Conservation (phyloP, 2,329 filamentous ascomycete species). For the Penicillium palitans region DNA sequence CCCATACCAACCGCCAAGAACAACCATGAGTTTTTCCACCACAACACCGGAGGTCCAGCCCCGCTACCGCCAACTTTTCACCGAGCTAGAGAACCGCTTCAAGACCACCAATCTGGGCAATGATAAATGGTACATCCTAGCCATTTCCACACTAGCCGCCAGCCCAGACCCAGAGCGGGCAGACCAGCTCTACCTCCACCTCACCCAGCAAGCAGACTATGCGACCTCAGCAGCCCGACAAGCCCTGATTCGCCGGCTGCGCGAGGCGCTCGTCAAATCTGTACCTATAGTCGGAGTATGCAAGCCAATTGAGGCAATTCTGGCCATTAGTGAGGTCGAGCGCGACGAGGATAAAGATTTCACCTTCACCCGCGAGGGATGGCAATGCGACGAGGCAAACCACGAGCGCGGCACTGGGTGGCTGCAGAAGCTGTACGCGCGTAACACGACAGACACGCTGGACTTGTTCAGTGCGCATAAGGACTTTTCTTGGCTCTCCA, state of each 20-base stretch:
- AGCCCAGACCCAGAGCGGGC: slow-evolving; percentile 54
- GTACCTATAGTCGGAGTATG: slow-evolving; percentile 61
- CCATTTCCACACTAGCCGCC: slow-evolving; percentile 50
- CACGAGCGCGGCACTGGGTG: slow-evolving; percentile 55
- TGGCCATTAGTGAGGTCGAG: slow-evolving; percentile 56
- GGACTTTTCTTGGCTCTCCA: slow-evolving; percentile 69
- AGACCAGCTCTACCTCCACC: slow-evolving; percentile 57
- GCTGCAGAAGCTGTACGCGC: slow-evolving; percentile 58
- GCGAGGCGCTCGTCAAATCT: slow-evolving; percentile 62
- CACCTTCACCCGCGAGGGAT: slow-evolving; percentile 55
- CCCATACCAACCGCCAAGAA: not conserved
- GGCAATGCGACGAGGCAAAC: slow-evolving; percentile 60
- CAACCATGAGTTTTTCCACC: slow-evolving; percentile 19
- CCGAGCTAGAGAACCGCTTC: slow-evolving; percentile 32
- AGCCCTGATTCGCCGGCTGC: slow-evolving; percentile 40
- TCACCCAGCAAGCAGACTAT: slow-evolving; percentile 53
- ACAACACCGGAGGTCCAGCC: slow-evolving; percentile 25
- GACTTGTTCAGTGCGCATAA: slow-evolving; percentile 34
- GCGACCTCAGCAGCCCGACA: slow-evolving; percentile 32
- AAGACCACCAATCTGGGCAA: slow-evolving; percentile 24
- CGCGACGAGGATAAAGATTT: slow-evolving; percentile 59
- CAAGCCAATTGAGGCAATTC: slow-evolving; percentile 62
- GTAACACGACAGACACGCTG: slow-evolving; percentile 44
- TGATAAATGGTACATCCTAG: slow-evolving; percentile 39
- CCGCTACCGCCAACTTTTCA: slow-evolving; percentile 32